Evolutionary conservation across 441 rosid species (phyloP).

Genomic region (Pelargonium citronellum): DNA sequence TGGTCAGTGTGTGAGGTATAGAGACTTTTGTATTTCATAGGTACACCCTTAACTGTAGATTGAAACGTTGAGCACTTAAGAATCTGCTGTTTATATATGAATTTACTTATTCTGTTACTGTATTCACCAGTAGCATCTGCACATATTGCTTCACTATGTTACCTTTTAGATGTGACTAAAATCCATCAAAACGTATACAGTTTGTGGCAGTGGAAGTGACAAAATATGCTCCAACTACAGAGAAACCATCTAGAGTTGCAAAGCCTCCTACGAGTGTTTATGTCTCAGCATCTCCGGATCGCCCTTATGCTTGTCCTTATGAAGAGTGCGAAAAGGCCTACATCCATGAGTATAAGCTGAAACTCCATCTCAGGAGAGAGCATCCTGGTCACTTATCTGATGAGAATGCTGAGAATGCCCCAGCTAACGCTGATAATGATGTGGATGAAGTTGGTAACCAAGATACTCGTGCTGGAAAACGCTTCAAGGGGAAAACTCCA

Average conservation of each 20-base stretch:
- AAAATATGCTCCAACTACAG: conserved; percentile 59
- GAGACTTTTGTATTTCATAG: too few relatives aligned
- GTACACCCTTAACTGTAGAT: too few relatives aligned
- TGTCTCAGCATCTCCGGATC: conserved; percentile 63
- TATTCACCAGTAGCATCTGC: too few relatives aligned
- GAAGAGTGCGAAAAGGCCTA: conserved; percentile 79
- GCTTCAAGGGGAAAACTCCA: conserved; percentile 31
- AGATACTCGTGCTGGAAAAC: conserved; percentile 47
- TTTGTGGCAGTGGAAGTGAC: conserved; percentile 43
- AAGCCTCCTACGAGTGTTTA: conserved; percentile 51
- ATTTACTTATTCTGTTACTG: too few relatives aligned
- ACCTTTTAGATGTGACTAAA: too few relatives aligned
- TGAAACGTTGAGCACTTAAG: too few relatives aligned
- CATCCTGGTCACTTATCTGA: conserved; percentile 24
- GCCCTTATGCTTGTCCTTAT: conserved; percentile 84
- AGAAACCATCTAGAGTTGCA: conserved; percentile 50
- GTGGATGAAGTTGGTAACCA: conserved; percentile 74
- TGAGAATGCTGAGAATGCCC: conserved; percentile 20
- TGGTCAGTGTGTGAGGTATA: too few relatives aligned
- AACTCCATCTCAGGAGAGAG: conserved; percentile 28
- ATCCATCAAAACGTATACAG: conserved; percentile 30
- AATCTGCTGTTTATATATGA: too few relatives aligned
- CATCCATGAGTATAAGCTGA: conserved; percentile 27
- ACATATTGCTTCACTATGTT: too few relatives aligned
- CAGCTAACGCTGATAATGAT: conserved; percentile 45